phyloP scores from a whole-genome alignment of 2,329 filamentous ascomycete genomes.

The Claviceps paspali region DNA sequence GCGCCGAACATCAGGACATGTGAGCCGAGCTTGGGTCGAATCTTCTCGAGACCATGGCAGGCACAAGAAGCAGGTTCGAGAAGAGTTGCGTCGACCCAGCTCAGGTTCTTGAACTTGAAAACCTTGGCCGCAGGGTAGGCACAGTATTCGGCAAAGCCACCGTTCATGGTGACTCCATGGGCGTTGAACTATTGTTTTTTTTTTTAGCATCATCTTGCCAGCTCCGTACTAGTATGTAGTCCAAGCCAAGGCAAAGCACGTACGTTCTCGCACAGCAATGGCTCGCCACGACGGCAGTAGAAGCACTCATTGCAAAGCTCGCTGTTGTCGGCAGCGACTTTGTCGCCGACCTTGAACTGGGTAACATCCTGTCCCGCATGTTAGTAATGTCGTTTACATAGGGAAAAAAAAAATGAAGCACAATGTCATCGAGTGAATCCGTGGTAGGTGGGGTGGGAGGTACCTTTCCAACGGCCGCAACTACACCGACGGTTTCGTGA shows the following conservation, averaged over 20 bases:
- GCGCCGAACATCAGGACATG: conserved; percentile 51
- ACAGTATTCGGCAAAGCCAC: conserved; percentile 58
- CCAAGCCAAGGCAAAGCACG: conserved; percentile 3
- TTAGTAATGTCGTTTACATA: not conserved
- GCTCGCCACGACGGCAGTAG: conserved; percentile 55
- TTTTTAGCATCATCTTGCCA: too few species aligned
- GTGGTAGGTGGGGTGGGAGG: not conserved
- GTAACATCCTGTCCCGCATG: conserved; percentile 31
- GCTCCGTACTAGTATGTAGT: not conserved
- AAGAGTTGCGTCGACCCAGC: conserved; percentile 52
- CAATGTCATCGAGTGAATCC: too few species aligned
- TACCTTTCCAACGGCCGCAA: conserved; percentile 38
- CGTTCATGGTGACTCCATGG: conserved; percentile 52
- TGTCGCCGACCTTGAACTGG: conserved; percentile 44
- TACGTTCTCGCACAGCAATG: conserved; percentile 50
- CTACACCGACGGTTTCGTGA: conserved; percentile 52
- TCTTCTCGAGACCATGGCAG: conserved; percentile 55
- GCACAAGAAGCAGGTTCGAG: conserved; percentile 58
- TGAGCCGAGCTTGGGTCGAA: conserved; percentile 48
- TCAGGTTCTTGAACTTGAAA: conserved; percentile 51
- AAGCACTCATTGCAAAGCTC: conserved; percentile 58
- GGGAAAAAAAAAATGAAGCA: too few species aligned
- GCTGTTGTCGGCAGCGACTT: conserved; percentile 48
- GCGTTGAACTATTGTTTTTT: conserved; percentile 39
- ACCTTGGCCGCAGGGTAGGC: conserved; percentile 38